Evolutionary conservation across 2,329 filamentous ascomycete species (phyloP).

Genomic region (Torrubiellomyces zombiae): DNA sequence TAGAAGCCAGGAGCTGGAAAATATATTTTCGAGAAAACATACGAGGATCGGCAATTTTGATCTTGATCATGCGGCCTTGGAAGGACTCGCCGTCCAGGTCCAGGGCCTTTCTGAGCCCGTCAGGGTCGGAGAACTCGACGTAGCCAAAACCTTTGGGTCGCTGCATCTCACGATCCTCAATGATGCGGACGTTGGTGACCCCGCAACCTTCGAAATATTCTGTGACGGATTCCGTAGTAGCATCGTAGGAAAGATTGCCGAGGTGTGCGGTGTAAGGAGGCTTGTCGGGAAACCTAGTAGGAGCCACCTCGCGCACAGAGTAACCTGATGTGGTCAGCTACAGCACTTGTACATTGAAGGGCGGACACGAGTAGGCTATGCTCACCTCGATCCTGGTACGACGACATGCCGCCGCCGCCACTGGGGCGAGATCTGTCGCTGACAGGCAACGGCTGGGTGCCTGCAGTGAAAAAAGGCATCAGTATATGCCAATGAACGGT

Average conservation of each 20-base stretch:
- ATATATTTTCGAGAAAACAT: slow-evolving; percentile 34
- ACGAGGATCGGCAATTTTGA: slow-evolving; percentile 97
- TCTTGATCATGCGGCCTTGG: slow-evolving; percentile 75
- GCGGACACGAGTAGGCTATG: slow-evolving; percentile 1
- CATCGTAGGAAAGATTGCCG: slow-evolving; percentile 92
- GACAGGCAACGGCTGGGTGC: slow-evolving; percentile 40
- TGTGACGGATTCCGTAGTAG: slow-evolving; percentile 64
- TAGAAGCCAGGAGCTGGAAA: too few species aligned
- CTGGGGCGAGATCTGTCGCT: slow-evolving; percentile 25
- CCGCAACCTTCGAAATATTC: slow-evolving; percentile 77
- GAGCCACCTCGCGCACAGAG: slow-evolving; percentile 54
- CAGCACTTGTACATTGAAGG: too few species aligned
- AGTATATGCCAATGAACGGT: slow-evolving; percentile 3
- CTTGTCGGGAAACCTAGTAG: slow-evolving; percentile 60
- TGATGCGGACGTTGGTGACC: slow-evolving; percentile 82
- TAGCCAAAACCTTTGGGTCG: slow-evolving; percentile 98
- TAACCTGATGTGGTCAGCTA: slow-evolving; percentile 28
- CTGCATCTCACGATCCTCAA: slow-evolving; percentile 86
- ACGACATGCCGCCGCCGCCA: slow-evolving; percentile 16
- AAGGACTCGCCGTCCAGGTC: slow-evolving; percentile 67
- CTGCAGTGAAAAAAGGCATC: too few species aligned
- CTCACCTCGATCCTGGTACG: slow-evolving; percentile 29
- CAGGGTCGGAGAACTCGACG: slow-evolving; percentile 76
- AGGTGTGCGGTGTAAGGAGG: slow-evolving; percentile 93
- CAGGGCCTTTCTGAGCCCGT: slow-evolving; percentile 83